Evolutionary conservation across 176 grass and related monocot genomes (phyloP).

Genomic region (Avena eriantha): DNA sequence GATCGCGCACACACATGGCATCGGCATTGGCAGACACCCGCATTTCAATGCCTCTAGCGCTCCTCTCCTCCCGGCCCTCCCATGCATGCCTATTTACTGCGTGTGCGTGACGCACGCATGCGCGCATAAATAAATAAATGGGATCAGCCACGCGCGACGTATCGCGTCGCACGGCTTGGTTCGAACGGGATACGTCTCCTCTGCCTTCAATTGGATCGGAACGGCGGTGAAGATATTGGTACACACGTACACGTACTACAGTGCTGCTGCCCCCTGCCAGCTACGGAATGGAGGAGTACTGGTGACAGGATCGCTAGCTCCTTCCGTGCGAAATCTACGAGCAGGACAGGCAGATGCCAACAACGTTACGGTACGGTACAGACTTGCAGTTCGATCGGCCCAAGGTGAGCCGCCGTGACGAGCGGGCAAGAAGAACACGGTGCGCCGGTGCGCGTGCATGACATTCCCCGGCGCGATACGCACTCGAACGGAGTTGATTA

Average conservation of each 20-base stretch:
- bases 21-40: not conserved
- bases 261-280: no score
- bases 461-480: no score
- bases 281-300: not conserved
- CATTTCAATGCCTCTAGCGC: conserved; percentile 18
- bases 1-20: not conserved
- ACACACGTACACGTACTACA: not conserved
- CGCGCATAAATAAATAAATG: conserved; percentile 3
- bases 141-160: not conserved
- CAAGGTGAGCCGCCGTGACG: not conserved
- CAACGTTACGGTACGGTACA: no score
- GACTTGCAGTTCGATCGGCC: not conserved
- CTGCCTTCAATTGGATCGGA: not conserved
- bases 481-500: no score
- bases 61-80: not conserved
- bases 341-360: not conserved
- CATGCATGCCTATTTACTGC: not conserved
- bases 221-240: not conserved
- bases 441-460: no score
- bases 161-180: not conserved
- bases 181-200: not conserved
- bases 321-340: not conserved
- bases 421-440: not conserved
- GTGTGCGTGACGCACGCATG: conserved; percentile 28
- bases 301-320: not conserved